Evolutionary conservation across 805 yeast species (phyloP).

Genomic region (Ogataea naganishii): DNA sequence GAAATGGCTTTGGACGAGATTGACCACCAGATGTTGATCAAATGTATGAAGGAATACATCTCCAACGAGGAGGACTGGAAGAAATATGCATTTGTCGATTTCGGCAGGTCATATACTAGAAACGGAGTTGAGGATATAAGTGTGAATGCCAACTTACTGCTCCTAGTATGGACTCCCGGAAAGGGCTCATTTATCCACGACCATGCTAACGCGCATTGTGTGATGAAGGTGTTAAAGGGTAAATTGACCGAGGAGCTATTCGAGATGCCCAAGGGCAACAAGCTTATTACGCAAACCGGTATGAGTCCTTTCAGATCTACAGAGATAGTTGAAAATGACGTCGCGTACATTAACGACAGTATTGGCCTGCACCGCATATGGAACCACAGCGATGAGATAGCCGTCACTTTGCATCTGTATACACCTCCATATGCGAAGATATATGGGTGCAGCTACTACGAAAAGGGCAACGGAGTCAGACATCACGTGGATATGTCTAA

Average conservation of each 20-base stretch:
- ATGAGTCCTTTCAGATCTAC: constrained; percentile 19
- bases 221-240: constrained; percentile 62
- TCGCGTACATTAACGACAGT: constrained; percentile 56
- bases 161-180: constrained; percentile 67
- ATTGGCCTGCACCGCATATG: constrained; percentile 60
- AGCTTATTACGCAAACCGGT: constrained; percentile 4
- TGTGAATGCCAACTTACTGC: constrained; percentile 56
- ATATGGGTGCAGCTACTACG: constrained; percentile 45
- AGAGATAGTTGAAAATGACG: constrained; percentile 29
- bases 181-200: constrained; percentile 60
- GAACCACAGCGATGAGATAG: constrained; percentile 36
- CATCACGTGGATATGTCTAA: constrained; percentile 51
- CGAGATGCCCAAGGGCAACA: constrained; percentile 30
- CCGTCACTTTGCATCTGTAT: constrained; percentile 62
- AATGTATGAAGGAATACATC: constrained; percentile 37
- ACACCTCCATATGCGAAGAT: constrained; percentile 70
- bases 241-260: constrained; percentile 47
- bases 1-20: constrained; percentile 32
- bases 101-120: constrained; percentile 43
- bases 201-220: constrained; percentile 71
- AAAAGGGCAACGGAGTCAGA: constrained; percentile 37
- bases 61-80: constrained; percentile 49
- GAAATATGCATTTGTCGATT: constrained; percentile 46
- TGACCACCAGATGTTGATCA: constrained; percentile 37
- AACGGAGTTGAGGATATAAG: constrained; percentile 74